Conservation (phyloP, 2,329 filamentous ascomycete genomes). For the Cephalotrichum gorgonifer region DNA sequence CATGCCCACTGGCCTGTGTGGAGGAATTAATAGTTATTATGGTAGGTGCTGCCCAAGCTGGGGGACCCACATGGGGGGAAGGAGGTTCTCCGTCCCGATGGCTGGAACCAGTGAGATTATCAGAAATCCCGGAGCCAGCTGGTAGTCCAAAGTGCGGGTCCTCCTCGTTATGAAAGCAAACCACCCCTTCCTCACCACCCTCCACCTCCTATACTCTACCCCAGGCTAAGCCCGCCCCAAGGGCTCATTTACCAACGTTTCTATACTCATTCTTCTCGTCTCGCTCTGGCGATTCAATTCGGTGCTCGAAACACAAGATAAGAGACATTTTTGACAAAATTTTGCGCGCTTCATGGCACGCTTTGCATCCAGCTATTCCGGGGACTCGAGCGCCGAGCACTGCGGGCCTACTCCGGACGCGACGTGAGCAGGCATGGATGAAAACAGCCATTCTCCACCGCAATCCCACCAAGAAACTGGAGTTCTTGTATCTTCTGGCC, state of each 20-base stretch:
- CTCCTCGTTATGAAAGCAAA: background rate
- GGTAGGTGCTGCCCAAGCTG: background rate
- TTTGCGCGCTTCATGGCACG: too few species aligned
- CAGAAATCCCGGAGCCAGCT: slow-evolving; percentile 1
- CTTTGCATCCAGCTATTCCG: background rate
- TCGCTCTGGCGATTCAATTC: background rate
- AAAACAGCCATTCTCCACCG: too few species aligned
- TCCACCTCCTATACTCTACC: background rate
- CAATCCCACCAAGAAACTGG: too few species aligned
- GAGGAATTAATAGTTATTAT: too few species aligned
- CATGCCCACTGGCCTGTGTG: too few species aligned
- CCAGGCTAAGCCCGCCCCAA: background rate
- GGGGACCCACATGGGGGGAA: background rate
- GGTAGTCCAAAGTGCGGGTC: background rate
- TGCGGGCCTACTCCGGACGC: background rate
- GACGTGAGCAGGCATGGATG: too few species aligned
- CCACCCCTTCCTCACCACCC: background rate
- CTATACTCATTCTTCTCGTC: slow-evolving; percentile 3
- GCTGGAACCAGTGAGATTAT: background rate
- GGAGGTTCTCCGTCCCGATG: slow-evolving; percentile 1
- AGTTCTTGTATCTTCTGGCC: too few species aligned
- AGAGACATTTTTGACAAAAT: background rate
- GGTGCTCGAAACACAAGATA: background rate
- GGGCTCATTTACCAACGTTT: background rate
- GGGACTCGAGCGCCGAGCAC: background rate